Evolutionary conservation across 2,329 filamentous ascomycete genomes (phyloP).

Genomic region (Colletotrichum musicola): DNA sequence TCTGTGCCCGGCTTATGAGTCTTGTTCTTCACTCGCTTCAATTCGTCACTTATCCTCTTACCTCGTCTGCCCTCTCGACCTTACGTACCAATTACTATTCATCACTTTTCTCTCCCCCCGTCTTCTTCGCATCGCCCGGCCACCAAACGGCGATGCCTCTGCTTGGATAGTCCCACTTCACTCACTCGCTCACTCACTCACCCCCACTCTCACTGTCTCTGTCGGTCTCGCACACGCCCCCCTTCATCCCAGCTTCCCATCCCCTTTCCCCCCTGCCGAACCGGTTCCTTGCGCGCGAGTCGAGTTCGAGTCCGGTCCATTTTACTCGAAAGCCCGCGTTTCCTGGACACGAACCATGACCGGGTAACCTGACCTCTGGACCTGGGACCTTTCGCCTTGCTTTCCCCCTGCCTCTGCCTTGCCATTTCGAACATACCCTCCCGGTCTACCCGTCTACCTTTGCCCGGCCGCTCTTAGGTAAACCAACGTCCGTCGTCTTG

Average conservation of each 20-base stretch:
- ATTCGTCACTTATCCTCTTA: neutral
- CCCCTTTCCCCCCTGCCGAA: slow-evolving; percentile 19
- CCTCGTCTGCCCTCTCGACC: neutral
- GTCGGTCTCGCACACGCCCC: slow-evolving; percentile 10
- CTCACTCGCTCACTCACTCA: neutral
- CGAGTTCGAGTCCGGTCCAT: slow-evolving; percentile 28
- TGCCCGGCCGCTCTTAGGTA: slow-evolving; percentile 9
- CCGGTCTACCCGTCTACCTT: slow-evolving; percentile 8
- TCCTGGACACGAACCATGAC: slow-evolving; percentile 5
- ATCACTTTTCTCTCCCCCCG: neutral
- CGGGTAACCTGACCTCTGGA: too few relatives aligned
- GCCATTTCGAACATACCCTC: neutral
- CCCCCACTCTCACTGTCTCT: neutral
- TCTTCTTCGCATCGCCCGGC: neutral
- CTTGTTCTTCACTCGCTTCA: neutral
- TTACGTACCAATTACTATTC: slow-evolving; percentile 19
- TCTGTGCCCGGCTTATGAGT: slow-evolving; percentile 15
- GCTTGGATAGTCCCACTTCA: slow-evolving; percentile 3
- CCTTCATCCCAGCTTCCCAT: neutral
- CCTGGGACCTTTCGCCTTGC: neutral
- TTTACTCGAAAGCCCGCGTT: slow-evolving; percentile 10
- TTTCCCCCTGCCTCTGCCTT: slow-evolving; percentile 9
- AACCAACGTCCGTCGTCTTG: neutral
- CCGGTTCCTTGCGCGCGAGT: slow-evolving; percentile 17
- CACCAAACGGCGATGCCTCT: slow-evolving; percentile 9